Conservation (phyloP, 257 asterid species). For the Lycium ferocissimum region DNA sequence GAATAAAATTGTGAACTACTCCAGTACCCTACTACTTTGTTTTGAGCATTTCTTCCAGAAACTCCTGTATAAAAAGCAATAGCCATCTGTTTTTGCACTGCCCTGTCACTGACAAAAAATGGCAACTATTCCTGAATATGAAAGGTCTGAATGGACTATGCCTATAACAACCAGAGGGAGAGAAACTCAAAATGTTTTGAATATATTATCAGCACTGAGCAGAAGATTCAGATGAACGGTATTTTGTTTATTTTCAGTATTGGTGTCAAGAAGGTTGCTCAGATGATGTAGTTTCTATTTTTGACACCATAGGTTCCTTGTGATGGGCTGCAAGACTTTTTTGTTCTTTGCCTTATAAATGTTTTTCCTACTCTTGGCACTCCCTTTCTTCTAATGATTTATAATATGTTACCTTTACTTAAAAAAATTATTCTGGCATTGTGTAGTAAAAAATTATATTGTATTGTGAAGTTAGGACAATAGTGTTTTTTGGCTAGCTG, state of each 20-base stretch:
- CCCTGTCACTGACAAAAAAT: no score
- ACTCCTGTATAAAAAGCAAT: no score
- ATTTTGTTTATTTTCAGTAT: neutral
- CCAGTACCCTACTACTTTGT: neutral
- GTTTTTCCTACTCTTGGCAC: neutral
- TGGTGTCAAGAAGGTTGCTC: neutral
- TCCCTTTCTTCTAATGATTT: neutral
- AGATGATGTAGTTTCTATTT: slow-evolving; percentile 7
- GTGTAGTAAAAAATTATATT: neutral
- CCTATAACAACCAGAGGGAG: no score
- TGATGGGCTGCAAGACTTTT: neutral
- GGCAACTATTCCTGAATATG: no score
- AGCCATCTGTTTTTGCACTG: no score
- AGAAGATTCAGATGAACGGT: neutral
- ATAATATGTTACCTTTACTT: neutral
- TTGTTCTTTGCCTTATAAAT: neutral
- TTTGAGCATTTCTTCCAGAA: neutral
- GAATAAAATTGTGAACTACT: neutral
- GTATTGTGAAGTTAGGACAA: neutral
- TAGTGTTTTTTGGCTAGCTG: slow-evolving; percentile 20
- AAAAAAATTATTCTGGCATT: neutral
- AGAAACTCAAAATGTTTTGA: no score
- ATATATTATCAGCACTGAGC: neutral
- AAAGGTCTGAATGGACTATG: no score
- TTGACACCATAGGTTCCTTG: neutral